phyloP scores from a whole-genome alignment of 495 filamentous ascomycete species.

The Delitschia confertaspora region DNA sequence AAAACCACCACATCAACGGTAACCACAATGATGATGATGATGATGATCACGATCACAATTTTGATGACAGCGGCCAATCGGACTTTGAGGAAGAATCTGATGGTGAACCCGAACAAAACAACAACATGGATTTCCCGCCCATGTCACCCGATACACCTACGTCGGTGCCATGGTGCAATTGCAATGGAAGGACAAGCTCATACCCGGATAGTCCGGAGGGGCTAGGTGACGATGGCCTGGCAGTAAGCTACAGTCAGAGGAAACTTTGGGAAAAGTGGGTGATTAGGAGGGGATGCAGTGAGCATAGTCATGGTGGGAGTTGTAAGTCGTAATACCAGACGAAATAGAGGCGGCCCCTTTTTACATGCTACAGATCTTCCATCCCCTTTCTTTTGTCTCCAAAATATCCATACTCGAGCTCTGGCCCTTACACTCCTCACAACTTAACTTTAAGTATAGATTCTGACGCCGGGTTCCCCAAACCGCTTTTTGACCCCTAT shows the following conservation, averaged over 20 bases:
- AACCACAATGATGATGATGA: conserved; percentile 27
- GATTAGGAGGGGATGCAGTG: conserved; percentile 29
- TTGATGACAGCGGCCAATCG: conserved; percentile 18
- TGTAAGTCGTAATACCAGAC: not conserved
- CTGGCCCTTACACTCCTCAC: no score
- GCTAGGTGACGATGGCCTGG: conserved; percentile 49
- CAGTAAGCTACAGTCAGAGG: conserved; percentile 45
- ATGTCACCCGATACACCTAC: conserved; percentile 38
- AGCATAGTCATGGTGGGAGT: conserved; percentile 27
- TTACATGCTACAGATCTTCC: not conserved
- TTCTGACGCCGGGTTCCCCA: not conserved
- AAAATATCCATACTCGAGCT: no score
- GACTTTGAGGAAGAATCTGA: conserved; percentile 18
- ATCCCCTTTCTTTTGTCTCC: not conserved
- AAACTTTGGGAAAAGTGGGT: conserved; percentile 61
- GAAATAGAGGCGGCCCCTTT: no score
- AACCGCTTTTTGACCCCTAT: not conserved
- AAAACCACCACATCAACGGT: conserved; percentile 20
- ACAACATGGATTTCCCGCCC: conserved; percentile 37
- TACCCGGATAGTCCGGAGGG: conserved; percentile 38
- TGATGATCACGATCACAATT: conserved; percentile 11
- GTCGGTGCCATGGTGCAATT: conserved; percentile 43
- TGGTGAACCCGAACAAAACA: conserved; percentile 28
- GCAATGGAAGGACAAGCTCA: conserved; percentile 30
- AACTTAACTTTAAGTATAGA: not conserved